Percentiles rank a stretch among this genome's conserved stretches.
phyloP scores from a whole-genome alignment of 148 eudicot species.

The Fagopyrum homotropicum region DNA sequence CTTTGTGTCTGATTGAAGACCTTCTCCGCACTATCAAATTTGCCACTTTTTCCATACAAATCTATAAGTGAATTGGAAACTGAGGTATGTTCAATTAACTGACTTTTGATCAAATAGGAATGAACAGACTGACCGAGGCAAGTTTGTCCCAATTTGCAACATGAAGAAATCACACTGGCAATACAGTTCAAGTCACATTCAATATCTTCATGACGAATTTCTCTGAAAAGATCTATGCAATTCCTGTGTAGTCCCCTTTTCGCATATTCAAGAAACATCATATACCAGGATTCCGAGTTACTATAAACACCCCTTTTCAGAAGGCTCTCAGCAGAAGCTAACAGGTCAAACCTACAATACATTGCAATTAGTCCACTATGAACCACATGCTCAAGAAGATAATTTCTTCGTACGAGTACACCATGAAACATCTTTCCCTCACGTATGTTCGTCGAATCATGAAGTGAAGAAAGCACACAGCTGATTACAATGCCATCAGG shows the following conservation, averaged over 20 bases:
- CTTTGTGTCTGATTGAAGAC: slow-evolving; percentile 32
- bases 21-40: slow-evolving; percentile 30
- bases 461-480: slow-evolving; percentile 46
- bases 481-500: slow-evolving; percentile 54
- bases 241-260: slow-evolving; percentile 34
- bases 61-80: slow-evolving; percentile 55
- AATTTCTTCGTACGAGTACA: slow-evolving; percentile 40
- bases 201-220: slow-evolving; percentile 41
- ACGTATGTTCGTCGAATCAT: slow-evolving; percentile 28
- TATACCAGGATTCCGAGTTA: slow-evolving; percentile 48
- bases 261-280: slow-evolving; percentile 44
- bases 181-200: slow-evolving; percentile 32
- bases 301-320: slow-evolving; percentile 27
- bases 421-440: slow-evolving; percentile 68
- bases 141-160: slow-evolving; percentile 35
- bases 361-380: slow-evolving; percentile 47
- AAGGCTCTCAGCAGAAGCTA: slow-evolving; percentile 33
- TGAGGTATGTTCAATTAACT: slow-evolving; percentile 29
- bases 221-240: slow-evolving; percentile 38
- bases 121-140: slow-evolving; percentile 51
- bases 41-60: slow-evolving; percentile 54
- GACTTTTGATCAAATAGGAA: slow-evolving; percentile 39
- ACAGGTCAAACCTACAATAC: slow-evolving; percentile 56
- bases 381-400: slow-evolving; percentile 30
- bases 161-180: slow-evolving; percentile 46